phyloP scores from a whole-genome alignment of 805 yeast genomes.

The Metschnikowia anglica region DNA sequence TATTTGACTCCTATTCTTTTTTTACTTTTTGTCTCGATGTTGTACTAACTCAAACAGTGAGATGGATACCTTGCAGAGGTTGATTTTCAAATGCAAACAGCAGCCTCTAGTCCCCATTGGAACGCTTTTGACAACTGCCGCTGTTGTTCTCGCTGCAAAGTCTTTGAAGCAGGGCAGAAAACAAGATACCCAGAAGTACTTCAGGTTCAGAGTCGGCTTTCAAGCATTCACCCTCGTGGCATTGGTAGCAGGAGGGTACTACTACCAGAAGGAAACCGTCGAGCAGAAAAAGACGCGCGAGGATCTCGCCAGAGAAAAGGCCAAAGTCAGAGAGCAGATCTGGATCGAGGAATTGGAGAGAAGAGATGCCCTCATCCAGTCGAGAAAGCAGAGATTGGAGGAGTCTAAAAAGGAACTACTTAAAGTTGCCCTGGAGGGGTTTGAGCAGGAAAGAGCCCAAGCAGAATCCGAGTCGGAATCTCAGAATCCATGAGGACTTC shows the following conservation, averaged over 20 bases:
- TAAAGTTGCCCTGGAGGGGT: conserved; percentile 36
- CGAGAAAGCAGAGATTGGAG: conserved; percentile 67
- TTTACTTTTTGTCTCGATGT: background rate
- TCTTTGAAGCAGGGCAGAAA: conserved; percentile 73
- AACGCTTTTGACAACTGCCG: conserved; percentile 71
- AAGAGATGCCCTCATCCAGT: conserved; percentile 71
- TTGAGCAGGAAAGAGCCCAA: conserved; percentile 24
- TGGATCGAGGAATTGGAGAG: conserved; percentile 93
- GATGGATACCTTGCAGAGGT: conserved; percentile 51
- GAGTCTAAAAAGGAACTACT: conserved; percentile 42
- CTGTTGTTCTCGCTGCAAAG: conserved; percentile 74
- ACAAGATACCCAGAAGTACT: conserved; percentile 77
- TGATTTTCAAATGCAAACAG: conserved; percentile 64
- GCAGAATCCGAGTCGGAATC: conserved; percentile 1
- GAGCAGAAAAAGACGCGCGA: conserved; percentile 48
- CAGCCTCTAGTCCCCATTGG: conserved; percentile 92
- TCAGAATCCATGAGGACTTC: background rate
- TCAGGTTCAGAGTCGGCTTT: conserved; percentile 84
- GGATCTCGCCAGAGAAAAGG: conserved; percentile 69
- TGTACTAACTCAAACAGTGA: conserved; percentile 29
- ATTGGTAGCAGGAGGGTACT: conserved; percentile 73
- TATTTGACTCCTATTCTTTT: background rate
- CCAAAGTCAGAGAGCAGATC: conserved; percentile 75
- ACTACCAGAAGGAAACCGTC: conserved; percentile 54
- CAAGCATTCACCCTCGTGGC: conserved; percentile 85